phyloP scores from a whole-genome alignment of 768 basidiomycete species.

The Kwoniella heveanensis region DNA sequence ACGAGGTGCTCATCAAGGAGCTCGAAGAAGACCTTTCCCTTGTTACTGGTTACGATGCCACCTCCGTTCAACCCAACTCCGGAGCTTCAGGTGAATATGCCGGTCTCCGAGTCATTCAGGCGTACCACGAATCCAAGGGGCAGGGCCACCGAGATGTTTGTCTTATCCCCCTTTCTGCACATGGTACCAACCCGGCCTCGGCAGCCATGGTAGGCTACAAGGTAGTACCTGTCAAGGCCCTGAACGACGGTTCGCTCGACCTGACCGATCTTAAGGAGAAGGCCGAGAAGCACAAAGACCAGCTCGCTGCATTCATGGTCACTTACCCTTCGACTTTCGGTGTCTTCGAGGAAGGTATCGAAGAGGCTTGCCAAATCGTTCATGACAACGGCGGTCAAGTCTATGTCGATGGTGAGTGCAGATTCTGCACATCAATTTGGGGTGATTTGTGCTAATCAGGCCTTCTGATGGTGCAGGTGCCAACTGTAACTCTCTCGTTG shows the following conservation, averaged over 20 bases:
- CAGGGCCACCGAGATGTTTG: constrained; percentile 86
- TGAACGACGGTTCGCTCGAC: constrained; percentile 83
- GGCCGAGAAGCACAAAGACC: constrained; percentile 86
- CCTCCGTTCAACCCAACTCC: constrained; percentile 97
- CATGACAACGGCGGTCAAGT: constrained; percentile 96
- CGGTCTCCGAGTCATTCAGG: constrained; percentile 89
- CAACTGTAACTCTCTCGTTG: constrained; percentile 91
- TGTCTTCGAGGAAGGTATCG: constrained; percentile 89
- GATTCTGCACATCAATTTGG: no score
- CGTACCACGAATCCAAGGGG: constrained; percentile 87
- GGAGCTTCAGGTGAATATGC: constrained; percentile 98
- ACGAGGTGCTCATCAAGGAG: constrained; percentile 81
- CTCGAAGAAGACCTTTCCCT: constrained; percentile 85
- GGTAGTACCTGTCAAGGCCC: constrained; percentile 91
- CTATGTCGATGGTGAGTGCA: constrained; percentile 76
- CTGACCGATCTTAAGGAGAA: constrained; percentile 75
- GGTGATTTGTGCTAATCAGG: no score
- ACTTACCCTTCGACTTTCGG: constrained; percentile 98
- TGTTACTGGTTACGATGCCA: constrained; percentile 94
- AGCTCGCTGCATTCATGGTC: constrained; percentile 96
- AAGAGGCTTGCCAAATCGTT: constrained; percentile 84
- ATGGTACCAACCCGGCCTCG: constrained; percentile 97
- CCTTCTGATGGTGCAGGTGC: constrained; percentile 66
- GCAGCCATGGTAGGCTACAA: constrained; percentile 97
- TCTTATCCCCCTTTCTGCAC: constrained; percentile 90